Percentiles rank a stretch among this genome's conserved stretches.
These are phyloP conservation scores for Cladophialophora bantiana DNA, from an alignment of 2,329 filamentous ascomycete species.

Conservation along the genomic window DNA sequence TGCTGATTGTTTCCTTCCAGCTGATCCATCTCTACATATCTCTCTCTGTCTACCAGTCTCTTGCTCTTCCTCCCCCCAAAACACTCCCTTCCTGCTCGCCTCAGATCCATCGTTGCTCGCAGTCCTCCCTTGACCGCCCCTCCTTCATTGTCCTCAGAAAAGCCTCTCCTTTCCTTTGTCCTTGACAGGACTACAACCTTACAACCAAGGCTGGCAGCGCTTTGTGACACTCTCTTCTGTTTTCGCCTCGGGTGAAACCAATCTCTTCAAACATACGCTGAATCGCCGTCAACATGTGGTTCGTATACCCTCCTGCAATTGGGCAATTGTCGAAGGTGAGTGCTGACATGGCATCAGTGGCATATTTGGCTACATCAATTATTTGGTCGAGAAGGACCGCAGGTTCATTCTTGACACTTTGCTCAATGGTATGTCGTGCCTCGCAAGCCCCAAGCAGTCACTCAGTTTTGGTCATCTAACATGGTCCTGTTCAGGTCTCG, in stretches of 20 bases:
- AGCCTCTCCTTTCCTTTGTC: constrained; percentile 24
- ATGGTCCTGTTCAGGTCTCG: constrained; percentile 69
- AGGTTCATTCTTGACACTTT: constrained; percentile 95
- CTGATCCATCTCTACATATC: background rate
- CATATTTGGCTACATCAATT: constrained; percentile 99
- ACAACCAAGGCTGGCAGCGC: constrained; percentile 8
- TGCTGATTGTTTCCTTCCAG: constrained; percentile 3
- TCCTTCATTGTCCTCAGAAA: constrained; percentile 26
- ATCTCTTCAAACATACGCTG: constrained; percentile 2
- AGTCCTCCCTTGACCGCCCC: constrained; percentile 18
- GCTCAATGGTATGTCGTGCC: constrained; percentile 77
- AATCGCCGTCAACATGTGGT: constrained; percentile 34
- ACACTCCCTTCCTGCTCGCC: background rate
- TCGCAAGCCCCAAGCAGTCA: constrained; percentile 27
- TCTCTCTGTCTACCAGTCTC: background rate
- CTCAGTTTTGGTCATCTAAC: constrained; percentile 4
- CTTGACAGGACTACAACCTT: constrained; percentile 10
- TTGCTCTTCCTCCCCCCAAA: background rate
- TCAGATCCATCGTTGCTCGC: background rate
- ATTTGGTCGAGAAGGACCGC: constrained; percentile 97
- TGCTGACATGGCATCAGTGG: constrained; percentile 63
- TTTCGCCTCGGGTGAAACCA: constrained; percentile 7
- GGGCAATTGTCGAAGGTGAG: background rate
- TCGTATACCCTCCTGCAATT: constrained; percentile 10
- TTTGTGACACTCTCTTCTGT: constrained; percentile 12